Evolutionary conservation across 768 basidiomycete species (phyloP), one percentile per base, ranked within the genome.

Genomic region (Lactifluus subvellereus): DNA sequence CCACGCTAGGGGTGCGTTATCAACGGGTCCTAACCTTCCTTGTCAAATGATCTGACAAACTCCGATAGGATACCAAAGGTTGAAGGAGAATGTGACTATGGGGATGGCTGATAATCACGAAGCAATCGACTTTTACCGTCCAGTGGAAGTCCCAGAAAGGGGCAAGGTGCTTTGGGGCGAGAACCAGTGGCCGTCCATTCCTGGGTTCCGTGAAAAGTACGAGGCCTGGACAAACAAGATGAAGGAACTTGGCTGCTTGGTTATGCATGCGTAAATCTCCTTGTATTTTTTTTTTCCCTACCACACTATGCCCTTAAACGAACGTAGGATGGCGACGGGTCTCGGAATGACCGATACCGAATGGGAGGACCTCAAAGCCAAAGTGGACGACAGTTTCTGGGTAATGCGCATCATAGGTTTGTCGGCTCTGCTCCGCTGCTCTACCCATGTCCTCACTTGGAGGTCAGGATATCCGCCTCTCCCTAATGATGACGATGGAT

Each of bases 301-400:
- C 11, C 27, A 14, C 54, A 13, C 38, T 49, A 22, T 35, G 16
- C 27, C 47, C 50, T 43, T 43, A 35, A 59, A 27, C 49, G 65
- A 62, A 54, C 6, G 27, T 18, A 94, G 91, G 27, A 94, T 95
- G 89, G 85, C 89, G 1, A 76, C 78, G 62, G 94, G 93, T 7
- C 76, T 96, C 6, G 88, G 89, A 10, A 82, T 93, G 84, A 80
- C 79, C 5, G 59, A 72, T 0, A 80, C 83, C 1, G 94, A 94
- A 70, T 90, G 89, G 87, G 63, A 76, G 13, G 80, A 82, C 0
- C 77, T 96, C 52, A 80, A 82, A n/a, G 70, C 72, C 30, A 81
- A 87, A 71, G 86, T 95, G 0, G 83, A 91, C 62, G 85, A 95
- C 66, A 87, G 86, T 67, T 97, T 96, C 70, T 96, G 94, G 94